These are phyloP conservation scores for Zanthoxylum bungeanum DNA, from an alignment of 345 rosid species.

Conservation along the genomic window DNA sequence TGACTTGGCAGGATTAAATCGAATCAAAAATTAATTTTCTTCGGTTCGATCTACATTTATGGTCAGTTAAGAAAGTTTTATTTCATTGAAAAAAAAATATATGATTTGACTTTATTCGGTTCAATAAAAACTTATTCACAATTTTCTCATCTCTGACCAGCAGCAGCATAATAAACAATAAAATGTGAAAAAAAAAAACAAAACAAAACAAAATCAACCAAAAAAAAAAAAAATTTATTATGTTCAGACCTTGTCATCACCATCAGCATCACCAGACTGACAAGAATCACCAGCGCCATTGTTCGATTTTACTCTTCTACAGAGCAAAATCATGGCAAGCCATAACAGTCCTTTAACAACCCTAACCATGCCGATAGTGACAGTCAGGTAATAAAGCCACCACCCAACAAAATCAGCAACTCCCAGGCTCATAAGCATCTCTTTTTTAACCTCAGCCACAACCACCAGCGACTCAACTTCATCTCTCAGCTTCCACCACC, in stretches of 20 bases:
- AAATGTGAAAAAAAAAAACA: background rate
- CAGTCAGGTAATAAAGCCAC: constrained; percentile 74
- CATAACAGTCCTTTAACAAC: constrained; percentile 47
- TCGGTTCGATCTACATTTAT: too few species aligned
- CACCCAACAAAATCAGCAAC: constrained; percentile 52
- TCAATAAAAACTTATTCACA: too few species aligned
- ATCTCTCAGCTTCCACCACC: constrained; percentile 86
- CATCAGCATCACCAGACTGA: constrained; percentile 5
- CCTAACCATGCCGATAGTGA: constrained; percentile 69
- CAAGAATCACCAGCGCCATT: background rate
- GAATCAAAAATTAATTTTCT: too few species aligned
- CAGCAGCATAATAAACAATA: background rate
- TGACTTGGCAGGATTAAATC: too few species aligned
- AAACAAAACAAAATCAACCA: background rate
- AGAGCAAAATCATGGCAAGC: constrained; percentile 42
- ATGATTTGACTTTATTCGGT: too few species aligned
- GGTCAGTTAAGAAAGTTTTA: too few species aligned
- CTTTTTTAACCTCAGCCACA: constrained; percentile 47
- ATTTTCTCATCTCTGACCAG: background rate
- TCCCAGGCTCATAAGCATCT: constrained; percentile 31
- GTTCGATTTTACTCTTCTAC: constrained; percentile 26
- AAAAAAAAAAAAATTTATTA: background rate
- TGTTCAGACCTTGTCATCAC: constrained; percentile 36
- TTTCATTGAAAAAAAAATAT: too few species aligned
- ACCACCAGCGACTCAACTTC: constrained; percentile 66